Percentiles rank a stretch among this genome's conserved stretches.
Conservation (phyloP, 2,329 filamentous ascomycete genomes). For the Fusarium newnesense region DNA sequence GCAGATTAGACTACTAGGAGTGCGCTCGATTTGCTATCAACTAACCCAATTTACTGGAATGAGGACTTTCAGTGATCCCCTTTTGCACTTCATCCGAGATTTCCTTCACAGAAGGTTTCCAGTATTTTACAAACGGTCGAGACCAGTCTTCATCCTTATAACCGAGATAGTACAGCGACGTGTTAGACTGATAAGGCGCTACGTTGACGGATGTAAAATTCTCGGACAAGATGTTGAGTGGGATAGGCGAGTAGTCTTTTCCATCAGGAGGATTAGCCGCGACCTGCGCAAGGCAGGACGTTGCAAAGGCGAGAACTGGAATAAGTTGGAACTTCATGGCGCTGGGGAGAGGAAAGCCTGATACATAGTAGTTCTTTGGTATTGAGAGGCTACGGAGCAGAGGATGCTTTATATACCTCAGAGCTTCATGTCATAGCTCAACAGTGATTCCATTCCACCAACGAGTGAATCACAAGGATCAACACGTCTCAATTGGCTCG, state of each 20-base stretch:
- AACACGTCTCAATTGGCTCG: accelerated
- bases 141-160: not conserved
- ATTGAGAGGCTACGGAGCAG: not conserved
- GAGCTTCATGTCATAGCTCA: not conserved
- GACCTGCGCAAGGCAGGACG: not conserved
- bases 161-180: not conserved
- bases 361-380: not conserved
- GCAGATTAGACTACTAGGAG: not conserved
- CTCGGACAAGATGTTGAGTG: not conserved
- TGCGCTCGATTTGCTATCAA: not conserved
- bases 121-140: not conserved
- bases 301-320: not conserved
- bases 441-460: no score
- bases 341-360: not conserved
- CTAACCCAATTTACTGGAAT: not conserved
- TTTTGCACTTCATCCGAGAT: not conserved
- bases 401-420: not conserved
- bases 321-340: not conserved
- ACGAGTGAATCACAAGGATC: not conserved
- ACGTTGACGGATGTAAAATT: not conserved
- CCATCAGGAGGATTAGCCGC: not conserved
- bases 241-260: not conserved
- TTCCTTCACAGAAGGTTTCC: not conserved
- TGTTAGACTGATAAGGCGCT: not conserved
- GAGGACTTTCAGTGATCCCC: not conserved